Evolutionary conservation across 129 eudicot genomes (phyloP), one percentile per base, ranked within the genome.

Genomic region (Pulicaria dysenterica): DNA sequence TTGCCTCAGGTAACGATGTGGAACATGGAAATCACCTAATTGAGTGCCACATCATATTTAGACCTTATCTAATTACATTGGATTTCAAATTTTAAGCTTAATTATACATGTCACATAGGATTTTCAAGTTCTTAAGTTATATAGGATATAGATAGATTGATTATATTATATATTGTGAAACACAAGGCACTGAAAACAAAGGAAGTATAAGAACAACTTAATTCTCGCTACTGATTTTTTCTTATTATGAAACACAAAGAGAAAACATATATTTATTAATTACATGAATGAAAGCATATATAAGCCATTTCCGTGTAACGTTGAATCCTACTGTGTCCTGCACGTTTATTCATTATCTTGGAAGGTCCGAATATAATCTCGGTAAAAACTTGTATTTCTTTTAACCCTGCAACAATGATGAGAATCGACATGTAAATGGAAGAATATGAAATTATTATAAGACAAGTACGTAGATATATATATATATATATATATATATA

Each of bases 221-320:
- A 10, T 7, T 53, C 2, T 69, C 15, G 15, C 10, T 39, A 40
- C 16, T 8, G 7, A 17, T 40, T 55, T 19, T 24, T 41, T 70
- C 31, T 24, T 70, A 56, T 56, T 41, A 10, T 53, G 17, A 38
- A 69, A 53, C 64, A 17, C 63, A 70, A 70, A 70, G 14, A 16
- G 24, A 40, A 45, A 47, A 61, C 50, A 73, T 47, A 15, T 36
- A 48, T 15, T 64, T 50, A 61, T 73, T 39, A 50, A 61, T 15
- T 16, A 48, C 77, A 17, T 45, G 38, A 58, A 72, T 63, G n/a
- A 15, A 43, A 64, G 2, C 31, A 24, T 12, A 51, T 61, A 37
- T 31, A 61, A 62, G 50, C 24, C 42, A 1, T 16, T 16, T 62
- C 53, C 78, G 53, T 16, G 38, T 42, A 73, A 48, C 50, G 48